Conservation (phyloP, 768 basidiomycete genomes). For the Lactifluus piperatus region DNA sequence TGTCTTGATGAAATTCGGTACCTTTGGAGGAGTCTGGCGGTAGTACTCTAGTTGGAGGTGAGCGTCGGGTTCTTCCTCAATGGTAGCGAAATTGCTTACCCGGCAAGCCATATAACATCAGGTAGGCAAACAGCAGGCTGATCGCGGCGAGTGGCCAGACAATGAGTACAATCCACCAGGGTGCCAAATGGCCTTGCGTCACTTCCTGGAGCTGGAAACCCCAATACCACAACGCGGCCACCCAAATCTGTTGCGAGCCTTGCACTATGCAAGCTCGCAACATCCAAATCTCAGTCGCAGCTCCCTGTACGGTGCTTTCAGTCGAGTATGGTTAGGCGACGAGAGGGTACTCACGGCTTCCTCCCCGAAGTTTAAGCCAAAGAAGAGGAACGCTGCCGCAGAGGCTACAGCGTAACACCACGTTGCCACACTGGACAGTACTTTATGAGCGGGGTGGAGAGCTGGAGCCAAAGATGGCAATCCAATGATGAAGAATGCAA, state of each 20-base stretch:
- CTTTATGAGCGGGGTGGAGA: slow-evolving; percentile 53
- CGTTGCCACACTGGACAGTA: slow-evolving; percentile 68
- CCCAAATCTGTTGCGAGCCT: slow-evolving; percentile 94
- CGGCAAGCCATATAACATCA: slow-evolving; percentile 81
- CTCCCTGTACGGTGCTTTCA: slow-evolving; percentile 44
- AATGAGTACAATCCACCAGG: slow-evolving; percentile 80
- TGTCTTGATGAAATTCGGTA: slow-evolving; percentile 85
- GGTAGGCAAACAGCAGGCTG: slow-evolving; percentile 69
- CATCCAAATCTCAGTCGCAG: slow-evolving; percentile 92
- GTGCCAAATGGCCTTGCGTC: slow-evolving; percentile 44
- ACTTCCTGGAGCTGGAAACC: slow-evolving; percentile 66
- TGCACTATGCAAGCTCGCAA: slow-evolving; percentile 88
- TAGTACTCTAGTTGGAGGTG: slow-evolving; percentile 56
- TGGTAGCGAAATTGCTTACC: slow-evolving; percentile 37
- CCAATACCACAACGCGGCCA: slow-evolving; percentile 95
- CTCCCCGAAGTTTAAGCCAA: slow-evolving; percentile 94
- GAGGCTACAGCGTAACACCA: slow-evolving; percentile 91
- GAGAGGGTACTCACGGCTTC: slow-evolving; percentile 57
- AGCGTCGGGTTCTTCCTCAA: slow-evolving; percentile 1
- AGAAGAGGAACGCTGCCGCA: slow-evolving; percentile 89
- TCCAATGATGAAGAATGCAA: slow-evolving; percentile 88
- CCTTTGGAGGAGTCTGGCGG: slow-evolving; percentile 88
- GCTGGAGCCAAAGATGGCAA: slow-evolving; percentile 64
- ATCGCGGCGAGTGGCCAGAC: slow-evolving; percentile 75
- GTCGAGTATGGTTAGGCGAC: slow-evolving; percentile 5